These are phyloP conservation scores for Delphinella strobiligena DNA, from an alignment of 2,329 filamentous ascomycete genomes.

Conservation along the genomic window DNA sequence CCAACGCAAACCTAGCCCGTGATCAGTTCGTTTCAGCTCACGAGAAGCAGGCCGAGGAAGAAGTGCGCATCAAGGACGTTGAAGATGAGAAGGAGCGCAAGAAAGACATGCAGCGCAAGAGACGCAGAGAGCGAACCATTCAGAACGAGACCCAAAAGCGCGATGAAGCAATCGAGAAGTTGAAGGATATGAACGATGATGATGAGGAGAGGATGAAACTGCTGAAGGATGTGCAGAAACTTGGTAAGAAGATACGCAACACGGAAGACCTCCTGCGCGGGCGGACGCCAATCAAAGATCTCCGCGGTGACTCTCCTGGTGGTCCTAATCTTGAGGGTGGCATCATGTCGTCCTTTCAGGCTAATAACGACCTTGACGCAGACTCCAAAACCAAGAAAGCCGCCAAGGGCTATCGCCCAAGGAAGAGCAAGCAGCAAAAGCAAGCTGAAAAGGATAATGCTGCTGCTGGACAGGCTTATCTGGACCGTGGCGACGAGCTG, in stretches of 20 bases:
- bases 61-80: conserved; percentile 82
- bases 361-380: conserved; percentile 16
- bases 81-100: conserved; percentile 96
- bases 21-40: conserved; percentile 65
- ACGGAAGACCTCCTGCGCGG: conserved; percentile 80
- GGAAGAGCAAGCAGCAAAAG: conserved; percentile 75
- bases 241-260: conserved; percentile 83
- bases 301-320: conserved; percentile 57
- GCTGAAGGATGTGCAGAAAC: conserved; percentile 74
- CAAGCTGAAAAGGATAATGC: conserved; percentile 63
- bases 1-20: conserved; percentile 59
- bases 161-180: conserved; percentile 63
- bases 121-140: conserved; percentile 85
- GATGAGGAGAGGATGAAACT: conserved; percentile 72
- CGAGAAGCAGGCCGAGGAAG: conserved; percentile 68
- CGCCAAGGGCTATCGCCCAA: conserved; percentile 42
- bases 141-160: conserved; percentile 81
- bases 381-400: conserved; percentile 10
- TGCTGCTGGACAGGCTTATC: conserved; percentile 73
- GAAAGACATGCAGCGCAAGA: conserved; percentile 98
- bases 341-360: conserved; percentile 71
- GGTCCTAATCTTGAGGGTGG: conserved; percentile 76
- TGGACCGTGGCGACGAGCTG: conserved; percentile 66
- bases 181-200: conserved; percentile 60
- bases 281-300: conserved; percentile 61